phyloP scores from a whole-genome alignment of 2,329 filamentous ascomycete genomes.

The Phyllosticta citriasiana region DNA sequence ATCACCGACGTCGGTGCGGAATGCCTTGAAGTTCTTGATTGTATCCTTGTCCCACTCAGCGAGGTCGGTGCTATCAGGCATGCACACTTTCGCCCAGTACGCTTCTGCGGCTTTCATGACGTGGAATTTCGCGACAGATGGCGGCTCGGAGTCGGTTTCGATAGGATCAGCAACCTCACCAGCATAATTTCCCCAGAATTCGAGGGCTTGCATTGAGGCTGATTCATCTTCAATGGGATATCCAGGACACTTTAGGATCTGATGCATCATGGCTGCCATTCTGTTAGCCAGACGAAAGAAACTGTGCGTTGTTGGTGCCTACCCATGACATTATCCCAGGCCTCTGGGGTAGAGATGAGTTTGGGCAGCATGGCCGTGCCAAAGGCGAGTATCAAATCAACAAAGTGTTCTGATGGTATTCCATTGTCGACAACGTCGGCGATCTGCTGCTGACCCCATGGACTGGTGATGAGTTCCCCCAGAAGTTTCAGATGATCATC shows the following conservation, averaged over 20 bases:
- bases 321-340: constrained; percentile 26
- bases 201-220: constrained; percentile 57
- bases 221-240: constrained; percentile 64
- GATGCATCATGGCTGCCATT: constrained; percentile 42
- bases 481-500: constrained; percentile 42
- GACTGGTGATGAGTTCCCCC: constrained; percentile 45
- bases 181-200: constrained; percentile 73
- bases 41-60: constrained; percentile 61
- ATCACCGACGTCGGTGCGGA: constrained; percentile 70
- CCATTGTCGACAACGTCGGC: constrained; percentile 48
- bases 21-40: constrained; percentile 57
- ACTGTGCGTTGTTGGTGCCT: constrained; percentile 11
- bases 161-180: constrained; percentile 54
- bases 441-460: constrained; percentile 50
- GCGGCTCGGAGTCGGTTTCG: constrained; percentile 23
- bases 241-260: constrained; percentile 56
- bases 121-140: constrained; percentile 46
- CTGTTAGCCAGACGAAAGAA: neutral
- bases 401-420: constrained; percentile 56
- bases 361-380: constrained; percentile 53
- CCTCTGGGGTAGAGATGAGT: constrained; percentile 17
- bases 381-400: constrained; percentile 57
- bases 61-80: constrained; percentile 49
- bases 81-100: constrained; percentile 59
- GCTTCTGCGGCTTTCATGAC: constrained; percentile 56